These are phyloP conservation scores for Jamesozyma rosinii DNA, from an alignment of 805 yeast genomes.

Conservation along the genomic window DNA sequence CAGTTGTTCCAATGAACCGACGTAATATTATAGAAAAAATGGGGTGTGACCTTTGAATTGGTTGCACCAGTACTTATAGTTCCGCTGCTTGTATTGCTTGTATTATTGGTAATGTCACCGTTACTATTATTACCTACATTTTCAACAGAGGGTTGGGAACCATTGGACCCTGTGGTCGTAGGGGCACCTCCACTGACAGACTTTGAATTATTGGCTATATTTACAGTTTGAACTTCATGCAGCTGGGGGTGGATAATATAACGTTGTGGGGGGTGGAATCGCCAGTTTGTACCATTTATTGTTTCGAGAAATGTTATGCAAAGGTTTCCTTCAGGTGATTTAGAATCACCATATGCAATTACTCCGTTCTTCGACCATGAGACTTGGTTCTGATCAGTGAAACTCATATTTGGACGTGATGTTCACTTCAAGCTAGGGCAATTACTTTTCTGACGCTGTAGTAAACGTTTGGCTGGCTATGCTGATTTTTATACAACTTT, in stretches of 20 bases:
- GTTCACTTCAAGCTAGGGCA: not conserved
- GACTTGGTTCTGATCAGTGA: slow-evolving; percentile 26
- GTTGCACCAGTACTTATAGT: not conserved
- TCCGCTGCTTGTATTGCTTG: not conserved
- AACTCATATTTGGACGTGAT: not conserved
- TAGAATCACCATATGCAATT: slow-evolving; percentile 55
- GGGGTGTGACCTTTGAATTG: slow-evolving; percentile 17
- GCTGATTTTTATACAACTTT: too few relatives aligned
- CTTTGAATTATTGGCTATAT: not conserved
- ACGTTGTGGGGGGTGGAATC: slow-evolving; percentile 41
- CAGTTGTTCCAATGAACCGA: slow-evolving; percentile 62
- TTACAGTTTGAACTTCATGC: slow-evolving; percentile 14
- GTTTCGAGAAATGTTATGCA: slow-evolving; percentile 62
- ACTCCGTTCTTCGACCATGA: slow-evolving; percentile 84
- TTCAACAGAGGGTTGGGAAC: not conserved
- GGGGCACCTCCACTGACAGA: not conserved
- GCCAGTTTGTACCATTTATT: slow-evolving; percentile 71
- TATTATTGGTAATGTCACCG: not conserved
- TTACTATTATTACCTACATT: not conserved
- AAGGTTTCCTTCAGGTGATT: slow-evolving; percentile 33
- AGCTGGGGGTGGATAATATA: slow-evolving; percentile 28
- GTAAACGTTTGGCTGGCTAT: too few relatives aligned
- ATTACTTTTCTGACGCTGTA: not conserved
- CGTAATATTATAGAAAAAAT: slow-evolving; percentile 32
- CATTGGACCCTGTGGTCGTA: slow-evolving; percentile 1